Conservation (phyloP, 345 rosid genomes). For the Mercurialis annua region DNA sequence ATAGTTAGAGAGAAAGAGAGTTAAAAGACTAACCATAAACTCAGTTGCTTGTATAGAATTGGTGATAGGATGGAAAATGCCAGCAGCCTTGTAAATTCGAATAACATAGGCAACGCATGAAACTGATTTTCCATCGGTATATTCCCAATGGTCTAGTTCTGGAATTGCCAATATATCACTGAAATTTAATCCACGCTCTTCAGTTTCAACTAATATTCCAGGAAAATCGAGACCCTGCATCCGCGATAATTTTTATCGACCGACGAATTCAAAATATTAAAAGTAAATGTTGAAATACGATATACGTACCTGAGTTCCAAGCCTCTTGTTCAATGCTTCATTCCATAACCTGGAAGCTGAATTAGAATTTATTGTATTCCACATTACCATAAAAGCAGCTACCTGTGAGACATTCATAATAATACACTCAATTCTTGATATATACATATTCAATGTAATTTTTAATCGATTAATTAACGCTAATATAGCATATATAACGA, state of each 20-base stretch:
- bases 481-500: neutral
- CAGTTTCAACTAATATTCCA: conserved; percentile 73
- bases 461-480: too few species aligned
- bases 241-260: neutral
- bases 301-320: conserved; percentile 76
- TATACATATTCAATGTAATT: too few species aligned
- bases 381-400: conserved; percentile 92
- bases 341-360: conserved; percentile 95
- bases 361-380: conserved; percentile 82
- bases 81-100: conserved; percentile 92
- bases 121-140: conserved; percentile 87
- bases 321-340: conserved; percentile 91
- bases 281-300: neutral
- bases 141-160: conserved; percentile 89
- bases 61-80: conserved; percentile 69
- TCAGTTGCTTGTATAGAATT: conserved; percentile 82
- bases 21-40: conserved; percentile 55
- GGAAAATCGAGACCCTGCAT: conserved; percentile 80
- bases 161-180: conserved; percentile 78
- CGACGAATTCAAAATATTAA: neutral
- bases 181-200: conserved; percentile 78
- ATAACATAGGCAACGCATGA: conserved; percentile 90
- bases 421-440: too few species aligned
- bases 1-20: too few species aligned
- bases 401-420: conserved; percentile 44